Base-by-base conservation (phyloP, 2,329 filamentous ascomycete species). In the Neocucurbitaria cava region DNA sequence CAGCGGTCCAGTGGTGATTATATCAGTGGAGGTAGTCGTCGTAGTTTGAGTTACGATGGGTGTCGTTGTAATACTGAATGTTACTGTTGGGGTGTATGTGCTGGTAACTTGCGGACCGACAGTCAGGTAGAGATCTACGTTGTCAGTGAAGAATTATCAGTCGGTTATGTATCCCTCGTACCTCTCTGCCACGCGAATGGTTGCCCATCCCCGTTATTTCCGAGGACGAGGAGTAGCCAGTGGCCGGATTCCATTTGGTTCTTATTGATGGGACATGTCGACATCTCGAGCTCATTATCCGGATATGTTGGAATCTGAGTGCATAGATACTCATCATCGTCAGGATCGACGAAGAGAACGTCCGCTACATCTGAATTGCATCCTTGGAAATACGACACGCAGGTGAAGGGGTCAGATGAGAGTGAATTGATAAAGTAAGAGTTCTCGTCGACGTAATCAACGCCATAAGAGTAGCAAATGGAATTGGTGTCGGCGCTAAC, bases 131-230 rank as follows among this genome's bases (percentile, higher is more conserved):
- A 75, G 54, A 55, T 75, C 73, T 74, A 48, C 1, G 1, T 26
- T 1, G 42, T 65, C 33, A 66, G 41, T 26, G 26, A 35, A 13
- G 5, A 17, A 15, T 3, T 38, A 13, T 13, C 9, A 71, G 64
- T 24, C 48, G 26, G 17, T 4, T 18, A 3, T 4, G 62, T 10
- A 71, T 58, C 23, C 38, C 71, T 30, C 61, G 68, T 74, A 67
- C 79, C 76, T 65, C 79, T 72, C 59, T 81, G 68, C 70, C 76
- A 80, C 17, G 76, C 78, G 45, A 81, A 79, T 1, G 79, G 78
- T 20, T 75, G 70, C 17, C 74, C 77, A 38, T 75, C 67, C 33
- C 72, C 78, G 53, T 81, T 81, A 58, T 81, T 78, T 31, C 80
- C 80, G 30, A 78, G 61, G 5, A 81, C 68, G 13, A 81, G 56